These are phyloP conservation scores for Hymenoscyphus fructigenus DNA, from an alignment of 2,329 filamentous ascomycete species.

Conservation along the genomic window DNA sequence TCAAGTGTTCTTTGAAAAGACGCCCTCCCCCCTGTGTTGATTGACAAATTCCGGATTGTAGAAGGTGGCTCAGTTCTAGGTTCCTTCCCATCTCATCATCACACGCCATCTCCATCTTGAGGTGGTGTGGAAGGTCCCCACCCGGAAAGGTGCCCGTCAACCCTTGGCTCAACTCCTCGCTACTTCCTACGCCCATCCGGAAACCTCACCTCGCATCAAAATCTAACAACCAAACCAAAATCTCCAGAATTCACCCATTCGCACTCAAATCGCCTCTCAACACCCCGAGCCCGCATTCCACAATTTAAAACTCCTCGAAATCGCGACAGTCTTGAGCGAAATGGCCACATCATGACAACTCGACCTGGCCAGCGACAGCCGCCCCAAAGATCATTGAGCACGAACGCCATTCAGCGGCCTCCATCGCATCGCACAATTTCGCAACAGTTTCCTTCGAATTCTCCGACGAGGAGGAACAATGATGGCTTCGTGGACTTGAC, in stretches of 20 bases:
- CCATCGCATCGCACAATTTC: conserved; percentile 33
- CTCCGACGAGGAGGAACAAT: conserved; percentile 30
- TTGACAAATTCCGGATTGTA: too few relatives aligned
- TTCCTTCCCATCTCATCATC: too few relatives aligned
- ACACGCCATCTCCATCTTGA: too few relatives aligned
- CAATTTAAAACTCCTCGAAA: conserved; percentile 1
- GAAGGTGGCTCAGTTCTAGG: too few relatives aligned
- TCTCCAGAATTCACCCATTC: not conserved
- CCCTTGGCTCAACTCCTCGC: too few relatives aligned
- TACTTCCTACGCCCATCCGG: too few relatives aligned
- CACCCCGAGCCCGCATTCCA: not conserved
- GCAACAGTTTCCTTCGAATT: conserved; percentile 31
- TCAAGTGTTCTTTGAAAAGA: too few relatives aligned
- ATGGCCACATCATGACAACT: conserved; percentile 34
- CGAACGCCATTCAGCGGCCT: conserved; percentile 27
- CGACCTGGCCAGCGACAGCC: conserved; percentile 29
- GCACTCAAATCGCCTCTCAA: not conserved
- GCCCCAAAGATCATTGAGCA: conserved; percentile 33
- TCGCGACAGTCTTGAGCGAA: conserved; percentile 9
- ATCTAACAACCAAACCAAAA: not conserved
- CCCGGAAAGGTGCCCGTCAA: too few relatives aligned
- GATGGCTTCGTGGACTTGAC: conserved; percentile 33
- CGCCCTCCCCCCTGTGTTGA: too few relatives aligned
- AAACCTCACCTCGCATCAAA: too few relatives aligned
- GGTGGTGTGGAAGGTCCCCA: too few relatives aligned